Evolutionary conservation across 441 rosid species (phyloP), one percentile per base, ranked within the genome.

Genomic region (Geranium incanum): DNA sequence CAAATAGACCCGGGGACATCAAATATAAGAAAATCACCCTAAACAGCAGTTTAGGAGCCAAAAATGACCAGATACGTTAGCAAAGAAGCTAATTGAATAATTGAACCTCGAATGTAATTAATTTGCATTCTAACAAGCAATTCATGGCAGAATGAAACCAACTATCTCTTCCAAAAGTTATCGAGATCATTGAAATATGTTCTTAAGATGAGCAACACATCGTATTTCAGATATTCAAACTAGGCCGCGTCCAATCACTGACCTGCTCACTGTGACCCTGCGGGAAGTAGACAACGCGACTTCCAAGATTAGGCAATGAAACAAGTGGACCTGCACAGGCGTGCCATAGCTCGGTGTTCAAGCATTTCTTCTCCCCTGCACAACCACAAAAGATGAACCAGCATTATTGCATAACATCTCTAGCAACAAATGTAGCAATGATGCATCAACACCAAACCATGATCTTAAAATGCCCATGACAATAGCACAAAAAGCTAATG

Each of bases 251-350:
- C 11, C 9, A 77, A 52, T 52, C 4, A n/a, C 86, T 66, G 41
- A 86, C 99, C 96, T 95, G 99, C 85, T 95, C 99, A 60, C 99
- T 95, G 76, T 95, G 99, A 74, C 99, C 99, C 79, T 92, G 99
- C 5, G 99, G 91, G 70, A 95, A 95, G 84, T 95, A 95, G 72
- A 95, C 98, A 73, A 91, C 99, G 74, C 98, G 90, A 84, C 93
- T 91, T 76, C 99, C 98, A 69, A 88, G 80, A 66, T 87, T 89
- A 76, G 99, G 98, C 48, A 95, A 79, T 12, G 97, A 91, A 72
- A 95, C 99, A 78, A 95, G 95, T 78, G 99, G 99, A 71, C 99
- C 99, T 66, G 99, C 99, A 83, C 99, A 95, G 39, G 98, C 99
- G 77, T 95, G 99, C 99, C 99, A 95, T 38, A 95, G 93, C 80